Conservation (phyloP, 169 alveolate species). For the Cryptosporidium ryanae region DNA sequence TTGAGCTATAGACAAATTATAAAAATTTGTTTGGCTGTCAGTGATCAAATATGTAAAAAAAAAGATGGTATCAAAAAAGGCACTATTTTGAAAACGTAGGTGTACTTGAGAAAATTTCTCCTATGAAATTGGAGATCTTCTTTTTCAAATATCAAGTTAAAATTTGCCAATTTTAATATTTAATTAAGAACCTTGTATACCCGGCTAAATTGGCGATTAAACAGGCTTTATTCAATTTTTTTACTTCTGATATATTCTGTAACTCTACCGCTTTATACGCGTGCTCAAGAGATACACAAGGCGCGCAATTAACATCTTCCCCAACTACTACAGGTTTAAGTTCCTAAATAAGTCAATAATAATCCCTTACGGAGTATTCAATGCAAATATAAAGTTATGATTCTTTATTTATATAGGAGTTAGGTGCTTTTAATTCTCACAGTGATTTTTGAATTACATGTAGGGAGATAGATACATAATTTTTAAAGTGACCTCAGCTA, state of each 20-base stretch:
- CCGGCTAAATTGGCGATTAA: slow-evolving; percentile 65
- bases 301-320: slow-evolving; percentile 28
- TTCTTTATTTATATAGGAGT: too few relatives aligned
- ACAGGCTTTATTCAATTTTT: background rate
- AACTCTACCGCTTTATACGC: slow-evolving; percentile 66
- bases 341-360: background rate
- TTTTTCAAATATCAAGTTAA: background rate
- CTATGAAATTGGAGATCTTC: background rate
- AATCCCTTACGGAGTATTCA: too few relatives aligned
- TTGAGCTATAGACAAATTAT: background rate
- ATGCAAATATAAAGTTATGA: too few relatives aligned
- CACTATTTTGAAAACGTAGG: too few relatives aligned
- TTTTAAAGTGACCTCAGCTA: too few relatives aligned
- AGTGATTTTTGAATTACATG: too few relatives aligned
- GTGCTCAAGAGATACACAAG: slow-evolving; percentile 63
- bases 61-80: too few relatives aligned
- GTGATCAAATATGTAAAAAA: too few relatives aligned
- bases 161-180: background rate
- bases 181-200: slow-evolving; percentile 18
- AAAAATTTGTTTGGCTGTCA: too few relatives aligned
- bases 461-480: background rate
- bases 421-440: too few relatives aligned
- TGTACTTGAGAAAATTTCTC: too few relatives aligned
- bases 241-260: slow-evolving; percentile 1
- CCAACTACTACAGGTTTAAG: slow-evolving; percentile 4